phyloP scores from a whole-genome alignment of 495 filamentous ascomycete species.

The Xylaria castorea region DNA sequence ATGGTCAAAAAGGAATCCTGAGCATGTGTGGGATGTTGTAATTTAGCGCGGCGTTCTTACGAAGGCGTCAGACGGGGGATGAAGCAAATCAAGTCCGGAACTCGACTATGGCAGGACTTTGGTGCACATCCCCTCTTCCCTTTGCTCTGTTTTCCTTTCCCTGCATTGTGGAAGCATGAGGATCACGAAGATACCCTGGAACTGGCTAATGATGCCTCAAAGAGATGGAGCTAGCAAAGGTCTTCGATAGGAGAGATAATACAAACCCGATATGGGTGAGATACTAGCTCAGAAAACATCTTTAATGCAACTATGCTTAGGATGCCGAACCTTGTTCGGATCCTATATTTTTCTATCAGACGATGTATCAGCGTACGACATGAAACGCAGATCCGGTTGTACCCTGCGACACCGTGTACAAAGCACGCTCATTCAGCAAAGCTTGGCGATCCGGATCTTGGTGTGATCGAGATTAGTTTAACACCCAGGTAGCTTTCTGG shows the following conservation, averaged over 20 bases:
- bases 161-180: neutral
- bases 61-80: slow-evolving; percentile 3
- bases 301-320: neutral
- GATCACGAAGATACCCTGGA: slow-evolving; percentile 15
- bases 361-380: slow-evolving; percentile 19
- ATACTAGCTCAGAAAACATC: neutral
- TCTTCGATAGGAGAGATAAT: neutral
- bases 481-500: neutral
- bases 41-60: slow-evolving; percentile 29
- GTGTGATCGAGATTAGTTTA: neutral
- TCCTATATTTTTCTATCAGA: neutral
- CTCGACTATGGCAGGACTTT: slow-evolving; percentile 24
- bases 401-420: slow-evolving; percentile 4
- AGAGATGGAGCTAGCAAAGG: neutral
- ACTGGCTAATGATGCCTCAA: slow-evolving; percentile 4
- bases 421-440: neutral
- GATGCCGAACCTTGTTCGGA: slow-evolving; percentile 6
- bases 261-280: neutral
- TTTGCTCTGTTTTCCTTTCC: neutral
- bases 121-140: neutral
- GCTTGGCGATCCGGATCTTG: slow-evolving; percentile 16
- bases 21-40: slow-evolving; percentile 15
- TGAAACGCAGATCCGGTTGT: slow-evolving; percentile 19
- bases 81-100: slow-evolving; percentile 34
- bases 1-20: neutral